phyloP scores from a whole-genome alignment of 495 filamentous ascomycete genomes.

The Daldinia bambusicola region DNA sequence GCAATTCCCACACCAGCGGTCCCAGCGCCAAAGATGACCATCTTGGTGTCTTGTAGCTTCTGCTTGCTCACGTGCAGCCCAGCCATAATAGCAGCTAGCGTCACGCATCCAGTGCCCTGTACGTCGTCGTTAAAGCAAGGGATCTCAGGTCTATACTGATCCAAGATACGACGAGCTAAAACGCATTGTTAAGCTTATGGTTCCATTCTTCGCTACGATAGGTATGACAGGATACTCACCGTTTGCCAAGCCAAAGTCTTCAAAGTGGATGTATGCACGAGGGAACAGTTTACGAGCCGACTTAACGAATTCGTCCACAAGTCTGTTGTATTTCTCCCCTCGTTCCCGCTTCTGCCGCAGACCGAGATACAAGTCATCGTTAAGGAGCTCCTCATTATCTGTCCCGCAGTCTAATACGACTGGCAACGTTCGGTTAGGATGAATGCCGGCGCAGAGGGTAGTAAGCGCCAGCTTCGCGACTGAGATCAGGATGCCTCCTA shows the following conservation, averaged over 20 bases:
- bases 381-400: conserved; percentile 77
- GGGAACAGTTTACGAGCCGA: conserved; percentile 75
- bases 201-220: no score
- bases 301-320: conserved; percentile 79
- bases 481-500: conserved; percentile 85
- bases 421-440: conserved; percentile 80
- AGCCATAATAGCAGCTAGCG: conserved; percentile 81
- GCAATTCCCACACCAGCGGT: conserved; percentile 92
- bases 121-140: conserved; percentile 94
- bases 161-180: conserved; percentile 72
- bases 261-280: conserved; percentile 85
- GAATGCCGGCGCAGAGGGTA: conserved; percentile 85
- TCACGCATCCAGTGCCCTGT: conserved; percentile 89
- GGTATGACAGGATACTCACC: conserved; percentile 45
- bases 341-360: conserved; percentile 70
- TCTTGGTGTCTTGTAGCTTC: conserved; percentile 71
- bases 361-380: conserved; percentile 86
- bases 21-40: conserved; percentile 83
- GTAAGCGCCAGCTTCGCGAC: conserved; percentile 85
- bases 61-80: conserved; percentile 74
- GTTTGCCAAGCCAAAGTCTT: conserved; percentile 68
- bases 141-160: conserved; percentile 74
- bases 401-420: conserved; percentile 92
- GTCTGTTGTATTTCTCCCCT: conserved; percentile 80
- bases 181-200: neutral